Evolutionary conservation across 2,329 filamentous ascomycete genomes (phyloP), one percentile per base, ranked within the genome.

Genomic region (Verticillium klebahnii): DNA sequence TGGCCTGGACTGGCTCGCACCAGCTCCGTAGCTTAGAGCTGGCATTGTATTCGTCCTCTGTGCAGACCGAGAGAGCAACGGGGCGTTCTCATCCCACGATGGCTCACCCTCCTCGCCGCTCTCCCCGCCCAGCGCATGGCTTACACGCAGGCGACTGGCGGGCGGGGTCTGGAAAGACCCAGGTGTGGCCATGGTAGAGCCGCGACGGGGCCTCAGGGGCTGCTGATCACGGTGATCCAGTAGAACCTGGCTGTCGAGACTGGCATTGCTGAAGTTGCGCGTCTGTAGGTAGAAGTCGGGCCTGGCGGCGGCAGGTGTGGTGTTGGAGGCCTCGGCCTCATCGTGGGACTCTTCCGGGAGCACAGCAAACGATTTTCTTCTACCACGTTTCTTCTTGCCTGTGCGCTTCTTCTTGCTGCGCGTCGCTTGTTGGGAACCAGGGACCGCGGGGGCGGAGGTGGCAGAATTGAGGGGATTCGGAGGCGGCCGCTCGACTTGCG

Each of bases 201-300:
- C 73, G 67, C 90, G 83, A 66, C 91, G 83, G 54, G 88, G 80
- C 58, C 89, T 85, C 77, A 91, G 82, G 65, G 77, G 76, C 56
- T 81, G 83, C 66, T 89, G 87, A 58, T 84, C 80, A 68, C 85
- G 86, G 75, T 98, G 94, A 75, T 98, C 94, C 19, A 98, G 79
- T 67, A 98, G 78, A 8, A 86, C 89, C 72, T 96, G 89, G 73
- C 93, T 97, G 67, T 97, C 94, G 65, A 98, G 79, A 74, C 94
- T 98, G 1, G 91, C 93, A 69, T 84, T 88, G 77, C 94, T 98
- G 65, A 88, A 72, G 71, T 90, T 92, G 55, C 78, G 75, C 8
- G 79, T 71, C 62, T 82, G 72, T 67, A 78, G 73, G 70, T 85
- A 85, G 71, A 86, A 82, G 56, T 75, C 77, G 63, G 78, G 72